Evolutionary conservation across 805 yeast genomes (phyloP).

Genomic region (Wickerhamiella azymoides): DNA sequence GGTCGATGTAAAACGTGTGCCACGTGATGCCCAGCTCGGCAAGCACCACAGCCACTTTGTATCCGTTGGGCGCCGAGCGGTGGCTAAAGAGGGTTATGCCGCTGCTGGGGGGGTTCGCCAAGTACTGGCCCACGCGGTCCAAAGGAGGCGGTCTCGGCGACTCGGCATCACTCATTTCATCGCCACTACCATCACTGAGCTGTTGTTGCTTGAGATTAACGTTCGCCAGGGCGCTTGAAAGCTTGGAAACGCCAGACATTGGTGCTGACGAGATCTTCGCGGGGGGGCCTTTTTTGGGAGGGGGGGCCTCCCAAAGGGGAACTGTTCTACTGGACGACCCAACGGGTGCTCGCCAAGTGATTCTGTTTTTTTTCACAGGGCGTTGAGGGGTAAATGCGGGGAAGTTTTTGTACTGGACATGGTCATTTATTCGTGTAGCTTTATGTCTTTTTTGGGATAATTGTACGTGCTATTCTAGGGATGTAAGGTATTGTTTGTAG

Average conservation of each 20-base stretch:
- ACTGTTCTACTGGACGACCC: no score
- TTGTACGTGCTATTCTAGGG: no score
- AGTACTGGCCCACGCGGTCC: constrained; percentile 50
- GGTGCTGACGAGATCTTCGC: neutral
- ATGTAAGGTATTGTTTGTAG: no score
- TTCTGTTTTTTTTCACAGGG: no score
- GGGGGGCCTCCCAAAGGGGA: neutral
- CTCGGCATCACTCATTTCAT: neutral
- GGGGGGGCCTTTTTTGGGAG: neutral
- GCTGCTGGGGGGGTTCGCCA: constrained; percentile 59
- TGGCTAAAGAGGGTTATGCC: constrained; percentile 74
- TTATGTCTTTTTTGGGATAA: no score
- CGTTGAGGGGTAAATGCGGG: no score
- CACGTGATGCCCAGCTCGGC: constrained; percentile 70
- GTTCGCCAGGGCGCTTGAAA: constrained; percentile 22
- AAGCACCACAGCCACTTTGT: constrained; percentile 82
- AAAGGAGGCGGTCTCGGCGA: constrained; percentile 5
- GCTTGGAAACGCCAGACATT: constrained; percentile 17
- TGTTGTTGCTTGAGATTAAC: constrained; percentile 15
- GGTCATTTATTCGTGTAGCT: no score
- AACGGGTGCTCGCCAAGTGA: no score
- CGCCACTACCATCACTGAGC: neutral
- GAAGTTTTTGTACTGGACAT: no score
- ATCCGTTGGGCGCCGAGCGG: constrained; percentile 92
- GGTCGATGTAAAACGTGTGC: constrained; percentile 73